Percentiles rank a stretch among this genome's conserved stretches.
These are phyloP conservation scores for Jasminum sambac DNA, from an alignment of 257 asterid genomes.

Conservation along the genomic window DNA sequence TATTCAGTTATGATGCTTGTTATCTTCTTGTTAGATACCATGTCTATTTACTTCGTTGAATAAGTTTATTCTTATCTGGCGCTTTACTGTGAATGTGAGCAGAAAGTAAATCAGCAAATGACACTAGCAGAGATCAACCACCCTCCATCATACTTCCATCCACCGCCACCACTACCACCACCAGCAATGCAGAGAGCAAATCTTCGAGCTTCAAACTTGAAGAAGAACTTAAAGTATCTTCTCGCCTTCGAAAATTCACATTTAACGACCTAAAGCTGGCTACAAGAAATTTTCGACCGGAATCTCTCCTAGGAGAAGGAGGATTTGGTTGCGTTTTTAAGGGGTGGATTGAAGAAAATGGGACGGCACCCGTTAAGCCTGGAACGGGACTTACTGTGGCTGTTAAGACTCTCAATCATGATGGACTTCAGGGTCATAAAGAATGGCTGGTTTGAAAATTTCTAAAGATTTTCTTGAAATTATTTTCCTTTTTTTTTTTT, in stretches of 20 bases:
- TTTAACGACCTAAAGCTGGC: conserved; percentile 68
- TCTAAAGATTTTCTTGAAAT: neutral
- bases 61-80: conserved; percentile 7
- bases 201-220: conserved; percentile 61
- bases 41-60: neutral
- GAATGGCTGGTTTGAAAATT: conserved; percentile 75
- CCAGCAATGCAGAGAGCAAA: conserved; percentile 61
- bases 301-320: conserved; percentile 72
- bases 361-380: conserved; percentile 67
- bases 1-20: neutral
- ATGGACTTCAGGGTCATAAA: conserved; percentile 87
- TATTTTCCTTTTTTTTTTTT: neutral
- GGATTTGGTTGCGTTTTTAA: conserved; percentile 75
- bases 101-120: conserved; percentile 60
- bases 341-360: conserved; percentile 81
- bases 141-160: conserved; percentile 44
- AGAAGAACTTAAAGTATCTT: conserved; percentile 69
- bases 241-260: conserved; percentile 57
- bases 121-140: conserved; percentile 48
- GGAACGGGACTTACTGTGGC: conserved; percentile 81
- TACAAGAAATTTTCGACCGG: conserved; percentile 73
- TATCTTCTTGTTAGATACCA: neutral
- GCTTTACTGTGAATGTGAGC: conserved; percentile 21
- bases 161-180: conserved; percentile 36
- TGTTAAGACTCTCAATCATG: conserved; percentile 74